phyloP scores from a whole-genome alignment of 2,329 filamentous ascomycete genomes.

The Colletotrichum shisoi region DNA sequence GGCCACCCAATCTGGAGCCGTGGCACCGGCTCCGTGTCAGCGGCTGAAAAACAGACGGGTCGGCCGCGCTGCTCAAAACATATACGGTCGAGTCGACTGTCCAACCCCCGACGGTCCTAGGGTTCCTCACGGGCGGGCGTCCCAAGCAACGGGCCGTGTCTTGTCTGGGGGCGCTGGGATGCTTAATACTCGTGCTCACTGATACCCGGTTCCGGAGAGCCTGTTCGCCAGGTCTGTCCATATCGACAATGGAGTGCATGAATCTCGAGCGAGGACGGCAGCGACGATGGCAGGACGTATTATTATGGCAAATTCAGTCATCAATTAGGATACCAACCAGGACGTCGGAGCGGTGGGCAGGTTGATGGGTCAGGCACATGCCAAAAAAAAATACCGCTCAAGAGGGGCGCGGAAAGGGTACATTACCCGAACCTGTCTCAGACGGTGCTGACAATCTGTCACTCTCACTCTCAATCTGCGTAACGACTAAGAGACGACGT shows the following conservation, averaged over 20 bases:
- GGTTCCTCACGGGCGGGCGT: constrained; percentile 10
- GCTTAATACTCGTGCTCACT: background rate
- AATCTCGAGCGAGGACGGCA: background rate
- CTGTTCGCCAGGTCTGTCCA: background rate
- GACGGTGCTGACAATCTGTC: no score
- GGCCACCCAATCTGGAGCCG: constrained; percentile 4
- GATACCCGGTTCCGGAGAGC: background rate
- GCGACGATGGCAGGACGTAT: background rate
- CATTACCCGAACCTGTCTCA: constrained; percentile 14
- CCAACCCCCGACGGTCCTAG: constrained; percentile 6
- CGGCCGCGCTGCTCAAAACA: constrained; percentile 11
- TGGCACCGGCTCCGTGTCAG: constrained; percentile 6
- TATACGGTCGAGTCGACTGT: constrained; percentile 12
- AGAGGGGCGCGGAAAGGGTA: constrained; percentile 17
- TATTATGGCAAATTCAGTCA: background rate
- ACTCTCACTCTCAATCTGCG: no score
- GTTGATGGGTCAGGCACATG: background rate
- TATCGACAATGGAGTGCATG: background rate
- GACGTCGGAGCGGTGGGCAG: background rate
- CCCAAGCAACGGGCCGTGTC: background rate
- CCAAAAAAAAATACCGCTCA: no score
- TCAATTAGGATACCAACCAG: background rate
- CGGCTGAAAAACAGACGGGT: constrained; percentile 2
- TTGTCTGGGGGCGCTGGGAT: background rate
- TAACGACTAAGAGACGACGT: no score